Evolutionary conservation across 73 alveolate genomes (phyloP), one percentile per base, ranked within the genome.

Genomic region (Stentor coeruleus): DNA sequence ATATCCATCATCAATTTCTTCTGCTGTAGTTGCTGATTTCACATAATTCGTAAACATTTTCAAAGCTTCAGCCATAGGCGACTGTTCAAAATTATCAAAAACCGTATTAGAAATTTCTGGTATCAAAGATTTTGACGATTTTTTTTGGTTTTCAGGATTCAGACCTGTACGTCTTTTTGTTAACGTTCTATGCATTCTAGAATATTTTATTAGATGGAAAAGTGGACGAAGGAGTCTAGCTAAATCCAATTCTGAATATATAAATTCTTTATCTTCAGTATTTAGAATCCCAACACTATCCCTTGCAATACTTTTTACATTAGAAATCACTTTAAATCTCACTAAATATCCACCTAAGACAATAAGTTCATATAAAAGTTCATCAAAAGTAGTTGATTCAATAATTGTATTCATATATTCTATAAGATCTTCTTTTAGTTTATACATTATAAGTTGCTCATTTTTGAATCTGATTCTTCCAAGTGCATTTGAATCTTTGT

Each of bases 81-180:
- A 66, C 14, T 0, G 37, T 26, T 66, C 40, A 15, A 33, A 20
- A 26, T 66, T 31, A 20, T 66, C 40, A 66, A 31, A 20, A 11
- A 66, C 33, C 79, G 37, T 33, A 28, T 66, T 11, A 66, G 40
- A 66, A 66, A 2, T 66, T 66, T 66, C n/a, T 28, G 79, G 37
- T 28, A 66, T 20, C 42, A 26, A 20, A 26, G 26, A 28, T 66
- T 66, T 2, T 66, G 20, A 20, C 33, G n/a, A 20, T 20, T 66
- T 66, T 66, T 66, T 66, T 66, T 20, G 79, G 79, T 66, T 20
- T 49, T 49, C 66, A 11, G 66, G 20, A 20, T 49, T 20, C n/a
- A n/a, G n/a, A n/a, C n/a, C n/a, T n/a, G n/a, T n/a, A n/a, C n/a
- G n/a, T n/a, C n/a, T n/a, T n/a, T n/a, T n/a, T n/a, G n/a, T n/a